phyloP scores from a whole-genome alignment of 2,329 filamentous ascomycete species.

The Orbilia blumenaviensis region DNA sequence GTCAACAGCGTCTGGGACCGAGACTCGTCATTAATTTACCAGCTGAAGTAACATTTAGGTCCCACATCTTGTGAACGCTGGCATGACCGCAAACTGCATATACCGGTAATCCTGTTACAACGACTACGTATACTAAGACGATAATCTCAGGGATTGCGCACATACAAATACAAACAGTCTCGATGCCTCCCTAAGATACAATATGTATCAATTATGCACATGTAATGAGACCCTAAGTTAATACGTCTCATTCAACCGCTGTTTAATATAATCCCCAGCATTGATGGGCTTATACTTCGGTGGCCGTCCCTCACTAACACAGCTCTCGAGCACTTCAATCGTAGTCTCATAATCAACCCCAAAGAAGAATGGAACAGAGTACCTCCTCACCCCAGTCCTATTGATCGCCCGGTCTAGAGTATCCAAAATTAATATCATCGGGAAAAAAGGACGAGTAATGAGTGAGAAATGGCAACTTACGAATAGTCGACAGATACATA shows the following conservation, averaged over 20 bases:
- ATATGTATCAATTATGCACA: no score
- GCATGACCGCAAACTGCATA: no score
- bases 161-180: no score
- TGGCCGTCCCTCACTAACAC: constrained; percentile 21
- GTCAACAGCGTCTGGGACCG: no score
- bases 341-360: constrained; percentile 65
- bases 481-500: constrained; percentile 65
- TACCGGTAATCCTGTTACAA: no score
- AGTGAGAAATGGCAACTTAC: constrained; percentile 11
- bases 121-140: no score
- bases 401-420: constrained; percentile 54
- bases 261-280: constrained; percentile 49
- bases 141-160: no score
- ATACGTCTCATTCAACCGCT: constrained; percentile 46
- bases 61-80: neutral
- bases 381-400: constrained; percentile 65
- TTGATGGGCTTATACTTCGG: constrained; percentile 43
- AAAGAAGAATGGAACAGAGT: constrained; percentile 69
- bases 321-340: constrained; percentile 46
- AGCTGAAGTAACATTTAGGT: neutral
- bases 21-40: no score
- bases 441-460: constrained; percentile 60
- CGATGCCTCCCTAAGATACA: no score
- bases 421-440: neutral
- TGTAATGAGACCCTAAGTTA: no score